Conservation (phyloP, 257 asterid species). For the Scutellaria barbata region DNA sequence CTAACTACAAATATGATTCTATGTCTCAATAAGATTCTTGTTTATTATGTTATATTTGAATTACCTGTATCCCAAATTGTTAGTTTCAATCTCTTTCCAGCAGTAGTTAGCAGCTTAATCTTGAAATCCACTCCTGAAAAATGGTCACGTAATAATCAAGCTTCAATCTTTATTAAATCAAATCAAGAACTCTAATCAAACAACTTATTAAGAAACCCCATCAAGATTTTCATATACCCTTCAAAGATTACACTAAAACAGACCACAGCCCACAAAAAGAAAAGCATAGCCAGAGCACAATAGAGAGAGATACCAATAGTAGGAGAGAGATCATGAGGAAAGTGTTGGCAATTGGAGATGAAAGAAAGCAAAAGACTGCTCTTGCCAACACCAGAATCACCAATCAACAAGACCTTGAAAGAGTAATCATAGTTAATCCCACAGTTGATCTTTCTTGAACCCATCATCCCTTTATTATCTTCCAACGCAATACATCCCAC, state of each 20-base stretch:
- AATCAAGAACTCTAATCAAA: constrained; percentile 18
- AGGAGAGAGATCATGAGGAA: constrained; percentile 64
- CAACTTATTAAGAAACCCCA: constrained; percentile 12
- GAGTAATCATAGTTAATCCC: constrained; percentile 67
- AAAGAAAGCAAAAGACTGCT: constrained; percentile 81
- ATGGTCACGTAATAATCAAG: constrained; percentile 28
- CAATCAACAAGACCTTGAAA: constrained; percentile 78
- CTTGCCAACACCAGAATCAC: constrained; percentile 91
- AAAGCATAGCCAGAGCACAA: background rate
- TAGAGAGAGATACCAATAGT: constrained; percentile 62
- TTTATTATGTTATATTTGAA: background rate
- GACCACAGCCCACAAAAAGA: background rate
- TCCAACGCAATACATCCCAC: constrained; percentile 21
- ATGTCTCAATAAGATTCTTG: too few species aligned
- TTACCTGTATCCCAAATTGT: constrained; percentile 97
- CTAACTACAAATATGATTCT: background rate
- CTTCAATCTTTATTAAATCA: constrained; percentile 13
- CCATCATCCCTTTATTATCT: constrained; percentile 41
- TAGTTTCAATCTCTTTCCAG: constrained; percentile 73
- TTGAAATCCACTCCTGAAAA: constrained; percentile 89
- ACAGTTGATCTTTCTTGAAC: constrained; percentile 38
- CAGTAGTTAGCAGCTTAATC: constrained; percentile 72
- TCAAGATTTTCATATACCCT: background rate
- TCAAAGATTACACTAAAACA: background rate
- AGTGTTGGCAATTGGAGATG: constrained; percentile 59